Evolutionary conservation across 2,329 filamentous ascomycete species (phyloP).

Genomic region (Alternaria panax): DNA sequence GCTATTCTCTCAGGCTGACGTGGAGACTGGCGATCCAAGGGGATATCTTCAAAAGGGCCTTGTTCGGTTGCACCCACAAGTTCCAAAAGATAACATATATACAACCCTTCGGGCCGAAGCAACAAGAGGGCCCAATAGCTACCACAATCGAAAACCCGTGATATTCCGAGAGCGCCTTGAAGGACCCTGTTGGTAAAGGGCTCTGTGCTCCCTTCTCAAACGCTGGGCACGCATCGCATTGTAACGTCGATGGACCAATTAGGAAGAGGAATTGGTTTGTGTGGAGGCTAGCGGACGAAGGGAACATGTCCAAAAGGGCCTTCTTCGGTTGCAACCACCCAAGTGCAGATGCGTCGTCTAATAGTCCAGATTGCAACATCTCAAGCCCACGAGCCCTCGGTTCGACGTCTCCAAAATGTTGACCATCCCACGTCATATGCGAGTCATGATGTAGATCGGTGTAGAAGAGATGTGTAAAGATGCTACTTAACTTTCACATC

Average conservation of each 20-base stretch:
- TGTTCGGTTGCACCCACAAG: conserved; percentile 2
- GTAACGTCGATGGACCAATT: neutral
- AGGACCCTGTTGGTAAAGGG: neutral
- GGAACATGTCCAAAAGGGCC: conserved; percentile 6
- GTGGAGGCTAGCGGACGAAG: neutral
- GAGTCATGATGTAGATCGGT: neutral
- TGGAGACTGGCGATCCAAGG: neutral
- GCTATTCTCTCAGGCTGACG: neutral
- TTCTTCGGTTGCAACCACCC: conserved; percentile 1
- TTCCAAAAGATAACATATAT: neutral
- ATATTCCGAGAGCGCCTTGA: neutral
- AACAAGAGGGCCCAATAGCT: neutral
- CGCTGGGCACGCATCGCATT: neutral
- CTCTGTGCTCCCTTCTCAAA: neutral
- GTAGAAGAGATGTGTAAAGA: neutral
- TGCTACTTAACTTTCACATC: neutral
- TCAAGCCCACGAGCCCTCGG: neutral
- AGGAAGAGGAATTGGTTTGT: neutral
- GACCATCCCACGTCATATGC: neutral
- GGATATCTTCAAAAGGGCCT: conserved; percentile 3
- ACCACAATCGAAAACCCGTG: neutral
- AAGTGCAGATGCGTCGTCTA: neutral
- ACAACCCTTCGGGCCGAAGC: conserved; percentile 6
- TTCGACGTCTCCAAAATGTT: neutral
- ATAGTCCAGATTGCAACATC: neutral